Percentiles rank a stretch among this genome's conserved stretches.
Conservation (phyloP, 78 protist species). For the Speleostelium caveatum region DNA sequence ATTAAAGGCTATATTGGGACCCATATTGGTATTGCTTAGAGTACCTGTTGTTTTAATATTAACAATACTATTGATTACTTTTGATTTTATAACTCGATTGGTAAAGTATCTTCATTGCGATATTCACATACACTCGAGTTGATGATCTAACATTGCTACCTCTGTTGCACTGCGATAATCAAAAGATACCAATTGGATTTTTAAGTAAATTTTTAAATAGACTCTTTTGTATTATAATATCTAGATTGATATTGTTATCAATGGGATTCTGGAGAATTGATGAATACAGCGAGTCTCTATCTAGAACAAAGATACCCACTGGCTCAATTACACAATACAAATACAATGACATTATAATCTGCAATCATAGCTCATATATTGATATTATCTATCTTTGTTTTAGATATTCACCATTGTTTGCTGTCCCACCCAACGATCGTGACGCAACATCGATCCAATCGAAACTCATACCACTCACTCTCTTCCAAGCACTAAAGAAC, state of each 20-base stretch:
- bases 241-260: slow-evolving; percentile 14
- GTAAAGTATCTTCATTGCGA: no score
- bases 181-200: slow-evolving; percentile 50
- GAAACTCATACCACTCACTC: slow-evolving; percentile 22
- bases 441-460: background rate
- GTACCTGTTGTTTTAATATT: slow-evolving; percentile 20
- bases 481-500: slow-evolving; percentile 27
- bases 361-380: slow-evolving; percentile 56
- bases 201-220: slow-evolving; percentile 28
- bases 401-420: slow-evolving; percentile 54
- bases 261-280: slow-evolving; percentile 52
- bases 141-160: background rate
- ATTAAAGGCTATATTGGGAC: slow-evolving; percentile 18
- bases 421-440: slow-evolving; percentile 70
- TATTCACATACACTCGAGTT: background rate
- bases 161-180: background rate
- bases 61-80: slow-evolving; percentile 18
- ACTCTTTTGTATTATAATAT: slow-evolving; percentile 20
- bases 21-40: slow-evolving; percentile 19
- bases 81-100: background rate
- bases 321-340: slow-evolving; percentile 15
- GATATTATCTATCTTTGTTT: slow-evolving; percentile 61
- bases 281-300: slow-evolving; percentile 44
- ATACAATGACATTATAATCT: slow-evolving; percentile 28
- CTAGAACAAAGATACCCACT: slow-evolving; percentile 11